These are phyloP conservation scores for Trametopsis cervina DNA, from an alignment of 768 basidiomycete genomes.

Conservation along the genomic window DNA sequence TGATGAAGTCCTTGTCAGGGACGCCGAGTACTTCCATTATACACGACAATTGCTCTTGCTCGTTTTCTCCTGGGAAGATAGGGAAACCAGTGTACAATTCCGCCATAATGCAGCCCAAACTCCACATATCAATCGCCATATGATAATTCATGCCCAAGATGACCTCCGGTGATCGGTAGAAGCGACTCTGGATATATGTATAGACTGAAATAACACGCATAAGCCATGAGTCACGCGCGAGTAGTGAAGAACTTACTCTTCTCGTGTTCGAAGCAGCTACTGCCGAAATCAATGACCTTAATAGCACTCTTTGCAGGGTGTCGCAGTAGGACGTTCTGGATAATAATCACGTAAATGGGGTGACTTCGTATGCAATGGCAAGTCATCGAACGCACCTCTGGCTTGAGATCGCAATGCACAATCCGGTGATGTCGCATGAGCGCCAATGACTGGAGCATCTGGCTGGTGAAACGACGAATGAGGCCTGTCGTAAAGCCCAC, in stretches of 20 bases:
- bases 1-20: constrained; percentile 92
- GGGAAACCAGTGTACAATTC: constrained; percentile 97
- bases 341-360: background rate
- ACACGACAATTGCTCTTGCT: constrained; percentile 95
- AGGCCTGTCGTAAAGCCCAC: constrained; percentile 95
- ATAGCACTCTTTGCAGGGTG: constrained; percentile 96
- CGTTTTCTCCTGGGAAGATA: constrained; percentile 98
- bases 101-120: constrained; percentile 94
- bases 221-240: background rate
- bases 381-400: constrained; percentile 59
- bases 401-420: constrained; percentile 98
- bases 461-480: constrained; percentile 92
- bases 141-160: constrained; percentile 99
- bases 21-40: constrained; percentile 99
- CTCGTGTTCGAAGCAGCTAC: constrained; percentile 96
- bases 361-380: background rate
- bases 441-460: constrained; percentile 88
- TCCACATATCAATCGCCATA: constrained; percentile 99
- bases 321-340: constrained; percentile 88
- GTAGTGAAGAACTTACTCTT: constrained; percentile 60
- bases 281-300: constrained; percentile 98
- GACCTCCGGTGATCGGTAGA: constrained; percentile 99
- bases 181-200: constrained; percentile 98
- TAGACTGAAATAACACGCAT: constrained; percentile 57
- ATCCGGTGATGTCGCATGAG: constrained; percentile 96